Base-by-base conservation (phyloP, 768 basidiomycete genomes). In the Termitomyces eurrhizus region DNA sequence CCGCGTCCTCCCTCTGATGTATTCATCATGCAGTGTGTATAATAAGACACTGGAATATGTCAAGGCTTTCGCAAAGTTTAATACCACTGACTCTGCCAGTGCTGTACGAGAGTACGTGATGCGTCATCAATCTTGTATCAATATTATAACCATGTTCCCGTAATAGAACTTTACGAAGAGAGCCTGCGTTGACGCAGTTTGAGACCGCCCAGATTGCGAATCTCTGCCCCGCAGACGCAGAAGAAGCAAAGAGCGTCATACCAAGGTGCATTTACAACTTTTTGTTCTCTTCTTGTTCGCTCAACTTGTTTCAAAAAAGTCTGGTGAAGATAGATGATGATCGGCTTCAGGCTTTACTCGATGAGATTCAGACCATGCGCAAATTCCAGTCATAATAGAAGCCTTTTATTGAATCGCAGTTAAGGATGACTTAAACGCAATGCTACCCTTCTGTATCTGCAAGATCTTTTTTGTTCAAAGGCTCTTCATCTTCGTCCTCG, bases 161-260 rank as follows among this genome's bases (percentile, higher is more conserved):
- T 44, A 33, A 42, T 42, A 93, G 92, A 69, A 91, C 90, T 1
- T 75, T 95, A 7, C 83, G 89, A 54, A 80, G 92, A 64, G 92
- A 94, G 67, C 83, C 87, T 0, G 85, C 85, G 2, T 71, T 96
- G 42, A 92, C 92, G 2, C 91, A 92, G 67, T 95, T 95, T 65
- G 94, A 96, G 77, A 90, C 90, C 4, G 93, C 93, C 2, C 94
- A 96, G 70, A 90, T 96, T 56, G 92, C 92, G 16, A 96, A 96
- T 67, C 73, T 96, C 57, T 93, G 92, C 68, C 94, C 94, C 14
- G 90, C 87, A 44, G 86, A 87, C 60, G 83, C 91, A 4, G 94
- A 96, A 65, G 95, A 96, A 73, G 90, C 93, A 32, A 95, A 94
- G 77, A 93, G 93, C 67, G 82, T 94, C 56, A 78, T 96, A 37